Evolutionary conservation across 2,329 filamentous ascomycete species (phyloP).

Genomic region (Scedosporium aurantiacum): DNA sequence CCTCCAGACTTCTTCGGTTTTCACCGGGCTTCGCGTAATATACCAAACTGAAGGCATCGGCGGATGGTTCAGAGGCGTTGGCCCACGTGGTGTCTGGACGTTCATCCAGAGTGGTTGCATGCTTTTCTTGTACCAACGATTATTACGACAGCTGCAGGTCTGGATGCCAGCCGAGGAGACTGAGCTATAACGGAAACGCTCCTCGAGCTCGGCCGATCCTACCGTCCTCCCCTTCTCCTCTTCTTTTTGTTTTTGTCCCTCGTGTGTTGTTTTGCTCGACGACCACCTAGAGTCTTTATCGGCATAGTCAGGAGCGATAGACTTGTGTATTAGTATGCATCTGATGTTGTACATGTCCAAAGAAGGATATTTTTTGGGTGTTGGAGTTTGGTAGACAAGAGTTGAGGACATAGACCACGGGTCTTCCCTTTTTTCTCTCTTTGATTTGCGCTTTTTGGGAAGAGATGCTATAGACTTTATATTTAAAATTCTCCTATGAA

Average conservation of each 20-base stretch:
- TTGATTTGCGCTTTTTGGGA: neutral
- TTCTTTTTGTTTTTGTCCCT: neutral
- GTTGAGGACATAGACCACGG: neutral
- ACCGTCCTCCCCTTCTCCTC: slow-evolving; percentile 10
- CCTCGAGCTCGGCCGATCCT: slow-evolving; percentile 4
- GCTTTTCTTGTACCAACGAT: slow-evolving; percentile 86
- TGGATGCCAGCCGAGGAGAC: slow-evolving; percentile 24
- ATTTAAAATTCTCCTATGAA: neutral
- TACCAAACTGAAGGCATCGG: slow-evolving; percentile 80
- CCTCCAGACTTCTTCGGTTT: slow-evolving; percentile 80
- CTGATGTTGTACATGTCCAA: neutral
- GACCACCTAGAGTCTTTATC: neutral
- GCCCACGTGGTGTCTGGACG: slow-evolving; percentile 88
- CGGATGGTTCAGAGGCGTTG: slow-evolving; percentile 91
- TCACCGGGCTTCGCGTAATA: slow-evolving; percentile 74
- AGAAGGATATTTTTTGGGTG: neutral
- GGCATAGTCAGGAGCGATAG: slow-evolving; percentile 6
- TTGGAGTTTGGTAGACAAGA: slow-evolving; percentile 5
- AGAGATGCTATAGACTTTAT: neutral
- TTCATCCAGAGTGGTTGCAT: slow-evolving; percentile 95
- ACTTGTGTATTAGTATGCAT: slow-evolving; percentile 6
- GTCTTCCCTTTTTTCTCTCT: neutral
- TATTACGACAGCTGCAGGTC: slow-evolving; percentile 64
- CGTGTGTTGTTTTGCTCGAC: neutral
- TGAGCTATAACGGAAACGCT: slow-evolving; percentile 7